Percentiles rank a stretch among this genome's conserved stretches.
Conservation (phyloP, 495 filamentous ascomycete species). For the Podospora comata region DNA sequence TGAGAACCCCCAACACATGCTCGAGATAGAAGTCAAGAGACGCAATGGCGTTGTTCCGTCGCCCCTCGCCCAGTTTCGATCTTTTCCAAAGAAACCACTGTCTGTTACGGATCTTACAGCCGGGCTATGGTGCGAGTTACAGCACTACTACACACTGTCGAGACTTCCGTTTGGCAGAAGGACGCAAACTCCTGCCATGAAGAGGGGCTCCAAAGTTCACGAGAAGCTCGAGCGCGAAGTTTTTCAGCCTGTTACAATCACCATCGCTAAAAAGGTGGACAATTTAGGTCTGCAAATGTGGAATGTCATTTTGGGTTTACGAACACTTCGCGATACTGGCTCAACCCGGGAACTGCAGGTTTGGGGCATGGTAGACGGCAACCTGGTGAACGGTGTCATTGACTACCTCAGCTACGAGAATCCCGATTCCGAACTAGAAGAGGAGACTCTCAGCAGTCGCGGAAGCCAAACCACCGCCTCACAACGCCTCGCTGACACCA, state of each 20-base stretch:
- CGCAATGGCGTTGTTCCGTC: constrained; percentile 33
- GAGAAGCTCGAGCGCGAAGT: constrained; percentile 81
- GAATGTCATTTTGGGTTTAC: constrained; percentile 87
- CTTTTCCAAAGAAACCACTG: constrained; percentile 71
- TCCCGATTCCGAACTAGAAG: constrained; percentile 67
- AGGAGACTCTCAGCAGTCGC: constrained; percentile 39
- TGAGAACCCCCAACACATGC: background rate
- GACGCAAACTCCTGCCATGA: constrained; percentile 76
- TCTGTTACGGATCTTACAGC: constrained; percentile 86
- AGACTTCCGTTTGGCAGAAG: constrained; percentile 63
- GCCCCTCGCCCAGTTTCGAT: constrained; percentile 69
- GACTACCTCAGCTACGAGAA: constrained; percentile 79
- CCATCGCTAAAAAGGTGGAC: constrained; percentile 75
- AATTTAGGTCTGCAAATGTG: constrained; percentile 77
- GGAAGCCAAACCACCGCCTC: constrained; percentile 21
- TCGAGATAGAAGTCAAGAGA: background rate
- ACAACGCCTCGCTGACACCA: constrained; percentile 14
- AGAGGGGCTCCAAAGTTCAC: constrained; percentile 71
- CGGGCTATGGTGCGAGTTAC: constrained; percentile 93
- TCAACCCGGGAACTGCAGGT: constrained; percentile 86
- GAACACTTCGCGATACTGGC: constrained; percentile 70
- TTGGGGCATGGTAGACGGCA: constrained; percentile 83
- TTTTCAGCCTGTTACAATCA: constrained; percentile 68
- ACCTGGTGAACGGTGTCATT: constrained; percentile 84
- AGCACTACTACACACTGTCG: constrained; percentile 83